Conservation (phyloP, 2,329 filamentous ascomycete genomes). For the Diaporthe sp. region DNA sequence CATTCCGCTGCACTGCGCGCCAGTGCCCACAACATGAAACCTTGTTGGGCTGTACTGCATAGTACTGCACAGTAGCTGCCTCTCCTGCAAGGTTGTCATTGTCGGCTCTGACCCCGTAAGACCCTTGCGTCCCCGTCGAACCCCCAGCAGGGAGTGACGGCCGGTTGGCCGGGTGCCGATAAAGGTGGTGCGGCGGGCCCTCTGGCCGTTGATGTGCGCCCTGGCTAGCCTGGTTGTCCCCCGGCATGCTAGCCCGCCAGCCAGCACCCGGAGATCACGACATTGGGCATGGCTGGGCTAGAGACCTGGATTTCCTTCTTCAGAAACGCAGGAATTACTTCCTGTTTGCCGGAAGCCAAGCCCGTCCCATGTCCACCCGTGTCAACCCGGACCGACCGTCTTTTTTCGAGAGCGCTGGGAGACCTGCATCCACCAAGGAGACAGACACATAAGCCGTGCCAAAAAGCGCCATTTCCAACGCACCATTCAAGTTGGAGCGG, state of each 20-base stretch:
- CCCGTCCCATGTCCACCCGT: conserved; percentile 17
- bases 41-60: conserved; percentile 30
- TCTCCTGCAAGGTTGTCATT: conserved; percentile 10
- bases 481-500: conserved; percentile 18
- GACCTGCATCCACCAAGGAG: conserved; percentile 1
- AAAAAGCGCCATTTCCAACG: background rate
- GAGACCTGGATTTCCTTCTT: background rate
- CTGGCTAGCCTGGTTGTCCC: conserved; percentile 37
- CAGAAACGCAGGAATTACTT: background rate
- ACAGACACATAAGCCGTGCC: background rate
- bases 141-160: conserved; percentile 28
- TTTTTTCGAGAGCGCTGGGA: background rate
- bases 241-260: conserved; percentile 8
- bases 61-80: conserved; percentile 27
- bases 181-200: conserved; percentile 37
- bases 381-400: background rate
- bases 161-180: conserved; percentile 41
- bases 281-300: background rate
- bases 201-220: conserved; percentile 41
- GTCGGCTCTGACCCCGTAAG: conserved; percentile 23
- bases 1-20: conserved; percentile 18
- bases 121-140: conserved; percentile 29
- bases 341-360: conserved; percentile 28
- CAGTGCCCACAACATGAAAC: conserved; percentile 29
- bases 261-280: background rate